A percentile compares a stretch with the other conserved stretches of the same genome.
phyloP scores from a whole-genome alignment of 139 green algal species.

The Coelastrella sp. region DNA sequence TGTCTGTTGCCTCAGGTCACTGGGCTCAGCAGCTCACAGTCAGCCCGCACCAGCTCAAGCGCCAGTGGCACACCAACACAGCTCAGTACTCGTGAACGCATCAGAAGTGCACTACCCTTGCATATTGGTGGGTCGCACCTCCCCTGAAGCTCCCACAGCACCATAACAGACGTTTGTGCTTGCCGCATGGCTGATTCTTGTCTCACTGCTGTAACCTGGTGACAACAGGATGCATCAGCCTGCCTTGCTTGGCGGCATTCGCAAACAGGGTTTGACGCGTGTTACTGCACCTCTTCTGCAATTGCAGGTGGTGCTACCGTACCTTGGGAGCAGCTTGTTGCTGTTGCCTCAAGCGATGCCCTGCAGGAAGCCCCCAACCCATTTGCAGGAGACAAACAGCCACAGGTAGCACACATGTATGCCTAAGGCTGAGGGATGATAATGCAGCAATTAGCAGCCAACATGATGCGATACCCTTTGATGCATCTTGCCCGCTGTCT shows the following conservation, averaged over 20 bases:
- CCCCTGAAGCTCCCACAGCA: background rate
- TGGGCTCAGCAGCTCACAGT: slow-evolving; percentile 21
- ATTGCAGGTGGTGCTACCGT: slow-evolving; percentile 61
- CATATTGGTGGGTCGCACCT: slow-evolving; percentile 6
- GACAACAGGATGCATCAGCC: no score
- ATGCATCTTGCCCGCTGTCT: background rate
- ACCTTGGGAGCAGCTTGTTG: slow-evolving; percentile 63
- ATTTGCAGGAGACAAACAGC: slow-evolving; percentile 8
- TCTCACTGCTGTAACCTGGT: no score
- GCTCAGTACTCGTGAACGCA: slow-evolving; percentile 12
- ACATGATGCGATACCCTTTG: background rate
- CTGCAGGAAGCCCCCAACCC: slow-evolving; percentile 45
- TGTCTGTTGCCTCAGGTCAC: slow-evolving; percentile 14
- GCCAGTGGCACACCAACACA: background rate
- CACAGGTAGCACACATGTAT: slow-evolving; percentile 34
- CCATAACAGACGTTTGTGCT: background rate
- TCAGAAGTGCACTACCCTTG: slow-evolving; percentile 6
- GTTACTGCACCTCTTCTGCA: background rate
- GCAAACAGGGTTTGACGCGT: background rate
- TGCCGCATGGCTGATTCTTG: no score
- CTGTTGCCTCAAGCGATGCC: slow-evolving; percentile 61
- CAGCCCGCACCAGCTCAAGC: slow-evolving; percentile 35
- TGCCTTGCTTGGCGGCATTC: no score
- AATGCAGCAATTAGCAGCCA: no score
- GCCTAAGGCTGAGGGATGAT: no score